A percentile compares a stretch with the other conserved stretches of the same genome.
Evolutionary conservation across 2,329 filamentous ascomycete genomes (phyloP).

Genomic region (Pseudogymnoascus sp.): DNA sequence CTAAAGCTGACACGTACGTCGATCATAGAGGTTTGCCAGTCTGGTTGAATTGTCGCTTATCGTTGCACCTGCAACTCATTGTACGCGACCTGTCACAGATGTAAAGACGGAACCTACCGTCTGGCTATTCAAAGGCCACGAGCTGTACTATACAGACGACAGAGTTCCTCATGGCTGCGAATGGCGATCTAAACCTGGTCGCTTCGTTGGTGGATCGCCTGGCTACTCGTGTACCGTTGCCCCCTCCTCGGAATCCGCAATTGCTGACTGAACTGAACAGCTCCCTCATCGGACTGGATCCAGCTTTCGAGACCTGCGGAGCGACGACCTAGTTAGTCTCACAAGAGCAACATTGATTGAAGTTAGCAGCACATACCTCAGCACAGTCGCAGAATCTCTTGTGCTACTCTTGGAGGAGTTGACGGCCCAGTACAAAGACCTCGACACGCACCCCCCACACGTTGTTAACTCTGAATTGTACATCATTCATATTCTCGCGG

Average conservation of each 20-base stretch:
- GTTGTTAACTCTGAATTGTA: slow-evolving; percentile 59
- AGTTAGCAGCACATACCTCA: slow-evolving; percentile 48
- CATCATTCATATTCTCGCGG: slow-evolving; percentile 54
- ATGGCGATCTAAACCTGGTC: slow-evolving; percentile 52
- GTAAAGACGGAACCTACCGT: slow-evolving; percentile 6
- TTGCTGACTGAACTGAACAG: slow-evolving; percentile 29
- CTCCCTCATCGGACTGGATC: slow-evolving; percentile 58
- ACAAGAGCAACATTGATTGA: slow-evolving; percentile 56
- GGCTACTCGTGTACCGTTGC: slow-evolving; percentile 47
- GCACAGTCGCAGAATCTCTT: slow-evolving; percentile 49
- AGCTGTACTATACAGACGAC: background rate
- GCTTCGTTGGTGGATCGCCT: slow-evolving; percentile 56
- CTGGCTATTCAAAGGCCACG: slow-evolving; percentile 5
- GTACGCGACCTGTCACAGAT: background rate
- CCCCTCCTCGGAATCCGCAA: slow-evolving; percentile 8
- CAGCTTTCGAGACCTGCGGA: slow-evolving; percentile 46
- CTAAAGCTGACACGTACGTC: background rate
- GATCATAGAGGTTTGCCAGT: background rate
- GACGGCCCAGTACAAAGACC: slow-evolving; percentile 43
- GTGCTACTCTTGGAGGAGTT: slow-evolving; percentile 53
- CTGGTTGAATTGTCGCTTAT: background rate
- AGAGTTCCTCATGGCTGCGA: slow-evolving; percentile 37
- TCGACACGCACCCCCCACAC: slow-evolving; percentile 49
- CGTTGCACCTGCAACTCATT: background rate
- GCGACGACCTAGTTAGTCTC: slow-evolving; percentile 55